phyloP scores from a whole-genome alignment of 2,329 filamentous ascomycete species.

The Alternaria sp. region DNA sequence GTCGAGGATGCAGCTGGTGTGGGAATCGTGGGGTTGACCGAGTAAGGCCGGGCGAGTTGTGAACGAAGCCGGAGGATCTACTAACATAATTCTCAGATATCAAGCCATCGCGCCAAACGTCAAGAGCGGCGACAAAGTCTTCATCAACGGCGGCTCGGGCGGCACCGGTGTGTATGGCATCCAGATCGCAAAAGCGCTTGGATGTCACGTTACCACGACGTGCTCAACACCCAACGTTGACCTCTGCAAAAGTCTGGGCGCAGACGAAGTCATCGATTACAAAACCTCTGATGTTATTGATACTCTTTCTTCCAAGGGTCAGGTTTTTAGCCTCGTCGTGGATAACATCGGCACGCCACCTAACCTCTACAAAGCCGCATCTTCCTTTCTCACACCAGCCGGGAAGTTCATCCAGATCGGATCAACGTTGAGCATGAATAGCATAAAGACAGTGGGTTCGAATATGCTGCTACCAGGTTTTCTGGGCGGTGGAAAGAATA shows the following conservation, averaged over 20 bases:
- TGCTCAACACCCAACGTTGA: slow-evolving; percentile 67
- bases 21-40: slow-evolving; percentile 51
- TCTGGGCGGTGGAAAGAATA: slow-evolving; percentile 61
- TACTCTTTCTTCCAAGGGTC: slow-evolving; percentile 57
- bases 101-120: slow-evolving; percentile 49
- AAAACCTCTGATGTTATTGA: slow-evolving; percentile 58
- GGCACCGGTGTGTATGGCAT: slow-evolving; percentile 68
- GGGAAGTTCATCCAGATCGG: slow-evolving; percentile 58
- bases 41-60: slow-evolving; percentile 23
- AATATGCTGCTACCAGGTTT: slow-evolving; percentile 57
- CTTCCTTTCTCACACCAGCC: slow-evolving; percentile 59
- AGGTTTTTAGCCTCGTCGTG: slow-evolving; percentile 62
- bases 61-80: not conserved
- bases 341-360: slow-evolving; percentile 65
- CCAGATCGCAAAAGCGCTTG: slow-evolving; percentile 69
- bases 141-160: slow-evolving; percentile 72
- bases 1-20: slow-evolving; percentile 49
- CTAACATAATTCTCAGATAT: slow-evolving; percentile 13
- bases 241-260: slow-evolving; percentile 66
- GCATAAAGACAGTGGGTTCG: slow-evolving; percentile 41
- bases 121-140: slow-evolving; percentile 60
- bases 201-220: slow-evolving; percentile 65
- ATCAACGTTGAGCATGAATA: slow-evolving; percentile 15
- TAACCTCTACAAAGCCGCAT: slow-evolving; percentile 62
- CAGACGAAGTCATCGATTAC: slow-evolving; percentile 71